Conservation (phyloP, 2,329 filamentous ascomycete species). For the Xylaria polymorpha region DNA sequence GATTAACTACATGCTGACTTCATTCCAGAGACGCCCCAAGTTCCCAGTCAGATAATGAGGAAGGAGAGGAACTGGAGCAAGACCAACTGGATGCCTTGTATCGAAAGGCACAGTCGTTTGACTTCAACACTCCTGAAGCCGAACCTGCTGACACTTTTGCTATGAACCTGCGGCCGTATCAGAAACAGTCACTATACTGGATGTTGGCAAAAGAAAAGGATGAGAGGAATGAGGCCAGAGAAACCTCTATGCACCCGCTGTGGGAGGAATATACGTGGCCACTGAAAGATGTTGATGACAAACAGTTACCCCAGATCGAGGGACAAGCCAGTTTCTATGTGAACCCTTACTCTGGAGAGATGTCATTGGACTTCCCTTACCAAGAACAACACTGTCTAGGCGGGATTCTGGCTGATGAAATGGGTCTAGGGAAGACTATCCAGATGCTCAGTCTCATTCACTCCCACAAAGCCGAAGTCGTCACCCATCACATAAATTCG, state of each 20-base stretch:
- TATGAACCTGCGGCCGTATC: slow-evolving; percentile 88
- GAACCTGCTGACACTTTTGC: slow-evolving; percentile 85
- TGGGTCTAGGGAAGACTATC: slow-evolving; percentile 98
- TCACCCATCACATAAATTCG: slow-evolving; percentile 52
- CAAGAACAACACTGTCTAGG: slow-evolving; percentile 96
- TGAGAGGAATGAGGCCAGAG: slow-evolving; percentile 71
- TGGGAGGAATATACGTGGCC: slow-evolving; percentile 98
- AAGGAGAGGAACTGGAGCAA: slow-evolving; percentile 91
- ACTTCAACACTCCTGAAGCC: slow-evolving; percentile 89
- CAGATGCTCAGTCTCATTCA: slow-evolving; percentile 97
- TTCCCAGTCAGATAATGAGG: slow-evolving; percentile 76
- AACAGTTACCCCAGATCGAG: slow-evolving; percentile 73
- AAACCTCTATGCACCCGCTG: slow-evolving; percentile 91
- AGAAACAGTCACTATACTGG: slow-evolving; percentile 95
- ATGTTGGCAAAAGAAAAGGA: slow-evolving; percentile 95
- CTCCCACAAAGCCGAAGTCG: slow-evolving; percentile 74
- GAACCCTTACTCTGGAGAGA: slow-evolving; percentile 95
- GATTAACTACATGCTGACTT: slow-evolving; percentile 13
- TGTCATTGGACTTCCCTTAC: slow-evolving; percentile 89
- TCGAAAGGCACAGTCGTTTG: slow-evolving; percentile 95
- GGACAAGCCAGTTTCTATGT: slow-evolving; percentile 85
- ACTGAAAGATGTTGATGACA: slow-evolving; percentile 84
- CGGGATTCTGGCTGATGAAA: slow-evolving; percentile 93
- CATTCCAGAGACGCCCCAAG: slow-evolving; percentile 49
- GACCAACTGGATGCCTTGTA: slow-evolving; percentile 95